phyloP scores from a whole-genome alignment of 371 early-diverging fungal genomes.

The Lichtheimia corymbifera region DNA sequence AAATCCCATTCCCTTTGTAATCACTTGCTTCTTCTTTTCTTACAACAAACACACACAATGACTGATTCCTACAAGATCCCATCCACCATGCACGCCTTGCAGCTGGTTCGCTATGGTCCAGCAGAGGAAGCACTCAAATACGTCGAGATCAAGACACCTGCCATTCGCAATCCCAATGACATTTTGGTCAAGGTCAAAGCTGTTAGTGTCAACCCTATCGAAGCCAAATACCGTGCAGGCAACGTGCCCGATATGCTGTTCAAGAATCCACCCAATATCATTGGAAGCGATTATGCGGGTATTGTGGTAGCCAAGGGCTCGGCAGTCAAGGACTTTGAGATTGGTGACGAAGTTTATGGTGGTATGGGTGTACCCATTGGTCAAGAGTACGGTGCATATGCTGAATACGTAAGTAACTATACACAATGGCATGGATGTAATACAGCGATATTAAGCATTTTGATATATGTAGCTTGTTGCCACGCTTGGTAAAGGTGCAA shows the following conservation, averaged over 20 bases:
- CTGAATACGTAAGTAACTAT: conserved; percentile 38
- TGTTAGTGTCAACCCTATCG: conserved; percentile 66
- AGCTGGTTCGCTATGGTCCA: conserved; percentile 30
- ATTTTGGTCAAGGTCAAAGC: conserved; percentile 60
- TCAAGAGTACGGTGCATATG: conserved; percentile 35
- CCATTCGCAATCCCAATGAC: conserved; percentile 28
- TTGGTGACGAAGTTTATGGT: conserved; percentile 60
- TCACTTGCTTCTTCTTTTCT: background rate
- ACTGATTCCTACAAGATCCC: conserved; percentile 28
- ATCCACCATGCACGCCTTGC: conserved; percentile 39
- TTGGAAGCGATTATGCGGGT: conserved; percentile 56
- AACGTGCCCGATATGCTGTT: conserved; percentile 11
- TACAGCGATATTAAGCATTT: too few relatives aligned
- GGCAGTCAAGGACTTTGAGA: conserved; percentile 34
- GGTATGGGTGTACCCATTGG: conserved; percentile 16
- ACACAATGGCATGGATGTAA: too few relatives aligned
- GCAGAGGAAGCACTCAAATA: conserved; percentile 32
- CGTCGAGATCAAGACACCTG: conserved; percentile 26
- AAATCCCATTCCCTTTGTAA: too few relatives aligned
- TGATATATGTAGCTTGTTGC: conserved; percentile 9
- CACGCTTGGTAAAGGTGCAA: conserved; percentile 20
- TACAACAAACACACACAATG: conserved; percentile 12
- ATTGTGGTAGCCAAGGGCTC: conserved; percentile 36
- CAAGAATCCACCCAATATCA: conserved; percentile 21
- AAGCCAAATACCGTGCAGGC: conserved; percentile 49